These are phyloP conservation scores for Panicum virgatum DNA, from an alignment of 202 grass and related monocot genomes.

Conservation along the genomic window DNA sequence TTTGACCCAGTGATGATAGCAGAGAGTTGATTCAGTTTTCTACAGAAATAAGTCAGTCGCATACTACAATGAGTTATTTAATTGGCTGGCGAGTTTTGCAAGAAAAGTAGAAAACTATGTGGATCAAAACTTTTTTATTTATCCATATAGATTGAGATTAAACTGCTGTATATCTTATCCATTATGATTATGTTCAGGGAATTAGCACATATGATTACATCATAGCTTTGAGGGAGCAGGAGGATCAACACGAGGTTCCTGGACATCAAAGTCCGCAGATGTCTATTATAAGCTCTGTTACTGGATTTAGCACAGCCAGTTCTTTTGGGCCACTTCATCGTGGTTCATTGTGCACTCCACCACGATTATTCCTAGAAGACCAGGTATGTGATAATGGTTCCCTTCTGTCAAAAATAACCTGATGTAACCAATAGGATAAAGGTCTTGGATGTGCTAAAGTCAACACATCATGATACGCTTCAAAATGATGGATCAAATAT, in stretches of 20 bases:
- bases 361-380: conserved; percentile 90
- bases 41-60: background rate
- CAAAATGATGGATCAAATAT: background rate
- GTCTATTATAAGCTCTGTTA: conserved; percentile 93
- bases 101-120: background rate
- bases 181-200: conserved; percentile 50
- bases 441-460: conserved; percentile 11
- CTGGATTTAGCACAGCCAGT: conserved; percentile 95
- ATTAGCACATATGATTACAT: conserved; percentile 98
- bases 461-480: background rate
- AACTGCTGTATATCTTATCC: background rate
- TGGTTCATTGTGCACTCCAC: conserved; percentile 95
- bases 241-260: conserved; percentile 68
- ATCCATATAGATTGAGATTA: background rate
- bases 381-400: conserved; percentile 59
- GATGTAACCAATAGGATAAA: background rate
- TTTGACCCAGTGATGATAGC: background rate
- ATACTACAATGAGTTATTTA: background rate
- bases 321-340: conserved; percentile 90
- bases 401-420: conserved; percentile 19
- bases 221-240: conserved; percentile 97
- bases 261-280: conserved; percentile 94
- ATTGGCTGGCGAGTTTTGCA: conserved; percentile 4
- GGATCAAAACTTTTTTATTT: conserved; percentile 27
- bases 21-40: background rate